Conservation (phyloP, 2,329 filamentous ascomycete species). For the Beauveria brongniartii region DNA sequence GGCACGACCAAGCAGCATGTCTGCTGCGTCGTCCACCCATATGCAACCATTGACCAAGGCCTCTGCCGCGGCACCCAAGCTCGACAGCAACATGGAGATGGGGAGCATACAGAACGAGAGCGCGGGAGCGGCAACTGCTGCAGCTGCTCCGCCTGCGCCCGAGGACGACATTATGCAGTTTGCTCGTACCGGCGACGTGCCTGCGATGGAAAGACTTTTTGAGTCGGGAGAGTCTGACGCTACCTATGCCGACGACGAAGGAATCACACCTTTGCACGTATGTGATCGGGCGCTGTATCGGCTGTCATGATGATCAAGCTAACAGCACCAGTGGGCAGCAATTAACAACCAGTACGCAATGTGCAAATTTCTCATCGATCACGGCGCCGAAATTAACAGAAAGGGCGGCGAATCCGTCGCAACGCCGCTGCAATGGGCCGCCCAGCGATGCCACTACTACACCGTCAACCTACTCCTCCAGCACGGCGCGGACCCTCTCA, state of each 20-base stretch:
- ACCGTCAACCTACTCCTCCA: constrained; percentile 87
- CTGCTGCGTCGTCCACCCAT: constrained; percentile 36
- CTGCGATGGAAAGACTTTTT: constrained; percentile 82
- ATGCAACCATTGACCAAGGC: constrained; percentile 49
- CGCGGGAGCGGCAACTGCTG: constrained; percentile 20
- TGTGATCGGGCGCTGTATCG: constrained; percentile 21
- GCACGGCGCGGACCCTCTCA: constrained; percentile 83
- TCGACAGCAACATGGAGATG: constrained; percentile 51
- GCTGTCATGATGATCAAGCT: constrained; percentile 4
- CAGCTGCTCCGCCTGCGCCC: constrained; percentile 12
- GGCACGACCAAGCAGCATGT: constrained; percentile 24
- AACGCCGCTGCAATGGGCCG: constrained; percentile 93
- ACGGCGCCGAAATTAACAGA: constrained; percentile 83
- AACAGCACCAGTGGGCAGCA: constrained; percentile 71
- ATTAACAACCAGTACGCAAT: constrained; percentile 98
- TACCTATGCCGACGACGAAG: constrained; percentile 79
- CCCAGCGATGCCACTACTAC: constrained; percentile 94
- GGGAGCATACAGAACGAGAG: constrained; percentile 37
- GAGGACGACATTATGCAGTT: constrained; percentile 93
- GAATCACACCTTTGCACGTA: constrained; percentile 93
- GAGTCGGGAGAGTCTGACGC: constrained; percentile 74
- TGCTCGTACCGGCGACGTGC: constrained; percentile 78
- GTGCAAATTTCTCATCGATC: constrained; percentile 85
- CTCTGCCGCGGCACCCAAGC: constrained; percentile 43
- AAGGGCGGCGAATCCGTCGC: constrained; percentile 94